Conservation (phyloP, 1,139 yeast genomes). For the Candida buenavistaensis region DNA sequence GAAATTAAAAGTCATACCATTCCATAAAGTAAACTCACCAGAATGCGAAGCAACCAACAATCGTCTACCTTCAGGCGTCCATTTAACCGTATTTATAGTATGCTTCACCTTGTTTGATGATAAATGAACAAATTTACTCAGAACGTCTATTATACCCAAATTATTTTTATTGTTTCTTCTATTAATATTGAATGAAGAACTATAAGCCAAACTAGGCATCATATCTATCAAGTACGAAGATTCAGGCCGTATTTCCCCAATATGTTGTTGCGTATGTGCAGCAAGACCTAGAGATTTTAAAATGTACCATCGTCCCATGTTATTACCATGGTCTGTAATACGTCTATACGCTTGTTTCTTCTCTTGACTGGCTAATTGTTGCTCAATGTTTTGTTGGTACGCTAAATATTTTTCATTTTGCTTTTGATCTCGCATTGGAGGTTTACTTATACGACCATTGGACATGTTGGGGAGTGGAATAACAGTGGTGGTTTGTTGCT, state of each 20-base stretch:
- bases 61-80: conserved; percentile 97
- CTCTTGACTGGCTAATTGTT: conserved; percentile 47
- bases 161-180: conserved; percentile 32
- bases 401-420: conserved; percentile 18
- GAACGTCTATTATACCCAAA: conserved; percentile 56
- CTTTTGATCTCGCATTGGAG: conserved; percentile 8
- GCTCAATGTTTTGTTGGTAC: conserved; percentile 41
- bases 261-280: conserved; percentile 31
- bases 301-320: conserved; percentile 72
- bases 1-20: conserved; percentile 91
- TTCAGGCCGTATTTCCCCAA: conserved; percentile 73
- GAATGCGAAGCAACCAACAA: conserved; percentile 86
- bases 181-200: conserved; percentile 23
- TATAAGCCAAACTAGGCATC: conserved; percentile 69
- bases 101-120: conserved; percentile 90
- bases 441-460: conserved; percentile 6
- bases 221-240: conserved; percentile 71
- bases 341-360: conserved; percentile 66
- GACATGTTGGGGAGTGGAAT: conserved; percentile 1
- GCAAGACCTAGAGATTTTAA: conserved; percentile 55
- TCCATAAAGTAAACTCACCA: conserved; percentile 97
- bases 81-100: conserved; percentile 83
- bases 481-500: no score
- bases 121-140: conserved; percentile 85
- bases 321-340: conserved; percentile 86